Base-by-base conservation (phyloP, 257 asterid species). In the Nicotiana obtusifolia region DNA sequence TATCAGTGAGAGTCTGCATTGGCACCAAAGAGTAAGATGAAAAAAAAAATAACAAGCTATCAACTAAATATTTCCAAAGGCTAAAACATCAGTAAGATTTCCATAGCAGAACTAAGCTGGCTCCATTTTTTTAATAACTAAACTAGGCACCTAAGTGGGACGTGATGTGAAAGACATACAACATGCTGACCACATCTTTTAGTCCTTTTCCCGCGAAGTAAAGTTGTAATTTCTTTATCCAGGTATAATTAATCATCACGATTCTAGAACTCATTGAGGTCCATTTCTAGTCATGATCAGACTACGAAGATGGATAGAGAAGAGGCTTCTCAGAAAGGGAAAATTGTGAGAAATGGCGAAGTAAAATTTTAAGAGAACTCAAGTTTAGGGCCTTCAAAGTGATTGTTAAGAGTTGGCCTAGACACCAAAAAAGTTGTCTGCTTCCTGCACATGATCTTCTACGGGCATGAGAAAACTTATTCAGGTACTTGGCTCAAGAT, bases 1-100 rank as follows among this genome's bases (percentile, higher is more conserved):
- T 80, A 64, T 95, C 98, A 33, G 69, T 64, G 41, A 95, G 93
- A 78, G 95, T 95, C 99, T 95, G 93, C 89, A 81, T 24, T 16
- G 16, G 49, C 44, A 75, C 13, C 44, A 37, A 49, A 20, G 78
- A 71, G 35, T 44, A 17, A 26, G 76, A 22, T 76, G 80, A 16
- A 81, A 80, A 76, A 61, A n/a, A 57, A n/a, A n/a, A 81, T 28
- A 37, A 82, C 53, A 80, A 62, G 26, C 2, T 11, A 75, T 41
- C 61, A 76, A 54, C 57, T 16, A 79, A 82, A 80, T 65, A 83
- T 53, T 49, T 24, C 41, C 61, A 24, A 73, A 47, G 62, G 41
- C 62, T 49, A 49, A 71, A 73, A 47, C 62, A 73, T 24, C 79
- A 15, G 41, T 0, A 24, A 47, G 28, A 15, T 47, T 47, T 20